Percentiles rank a stretch among this genome's conserved stretches.
Evolutionary conservation across 2,329 filamentous ascomycete genomes (phyloP).

Genomic region (Mycogone perniciosa): DNA sequence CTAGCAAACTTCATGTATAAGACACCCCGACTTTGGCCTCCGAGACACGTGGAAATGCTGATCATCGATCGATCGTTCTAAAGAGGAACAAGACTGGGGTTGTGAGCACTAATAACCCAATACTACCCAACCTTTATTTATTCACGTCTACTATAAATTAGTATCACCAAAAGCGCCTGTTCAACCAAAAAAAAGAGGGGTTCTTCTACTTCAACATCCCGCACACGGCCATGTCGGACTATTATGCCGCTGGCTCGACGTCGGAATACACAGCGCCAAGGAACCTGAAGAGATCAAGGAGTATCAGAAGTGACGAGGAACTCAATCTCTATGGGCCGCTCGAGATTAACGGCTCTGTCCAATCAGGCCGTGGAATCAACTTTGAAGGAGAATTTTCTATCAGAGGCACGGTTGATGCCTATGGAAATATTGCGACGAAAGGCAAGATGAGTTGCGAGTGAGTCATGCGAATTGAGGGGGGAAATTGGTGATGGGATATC

Average conservation of each 20-base stretch:
- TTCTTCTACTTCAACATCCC: background rate
- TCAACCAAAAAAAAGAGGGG: background rate
- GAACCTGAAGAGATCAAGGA: slow-evolving; percentile 28
- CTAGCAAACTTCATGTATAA: slow-evolving; percentile 5
- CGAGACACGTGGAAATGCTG: background rate
- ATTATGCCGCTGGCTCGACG: slow-evolving; percentile 21
- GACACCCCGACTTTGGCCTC: slow-evolving; percentile 5
- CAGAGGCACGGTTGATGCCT: slow-evolving; percentile 40
- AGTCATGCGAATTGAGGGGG: slow-evolving; percentile 27
- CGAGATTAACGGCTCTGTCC: slow-evolving; percentile 42
- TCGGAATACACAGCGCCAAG: slow-evolving; percentile 17
- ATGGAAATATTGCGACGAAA: slow-evolving; percentile 36
- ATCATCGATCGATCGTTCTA: slow-evolving; percentile 4
- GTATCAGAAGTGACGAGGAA: slow-evolving; percentile 37
- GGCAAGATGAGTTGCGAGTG: slow-evolving; percentile 39
- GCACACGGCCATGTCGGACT: slow-evolving; percentile 19
- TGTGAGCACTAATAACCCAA: too few relatives aligned
- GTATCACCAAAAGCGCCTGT: too few relatives aligned
- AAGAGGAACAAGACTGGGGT: too few relatives aligned
- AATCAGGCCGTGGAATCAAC: slow-evolving; percentile 38
- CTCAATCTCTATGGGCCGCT: slow-evolving; percentile 38
- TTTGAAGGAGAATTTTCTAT: slow-evolving; percentile 40
- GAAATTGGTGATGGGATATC: slow-evolving; percentile 11
- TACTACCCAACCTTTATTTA: too few relatives aligned
- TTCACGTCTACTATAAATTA: too few relatives aligned